Percentiles rank a stretch among this genome's conserved stretches.
phyloP scores from a whole-genome alignment of 2,329 filamentous ascomycete species.

The Colletotrichum lini region DNA sequence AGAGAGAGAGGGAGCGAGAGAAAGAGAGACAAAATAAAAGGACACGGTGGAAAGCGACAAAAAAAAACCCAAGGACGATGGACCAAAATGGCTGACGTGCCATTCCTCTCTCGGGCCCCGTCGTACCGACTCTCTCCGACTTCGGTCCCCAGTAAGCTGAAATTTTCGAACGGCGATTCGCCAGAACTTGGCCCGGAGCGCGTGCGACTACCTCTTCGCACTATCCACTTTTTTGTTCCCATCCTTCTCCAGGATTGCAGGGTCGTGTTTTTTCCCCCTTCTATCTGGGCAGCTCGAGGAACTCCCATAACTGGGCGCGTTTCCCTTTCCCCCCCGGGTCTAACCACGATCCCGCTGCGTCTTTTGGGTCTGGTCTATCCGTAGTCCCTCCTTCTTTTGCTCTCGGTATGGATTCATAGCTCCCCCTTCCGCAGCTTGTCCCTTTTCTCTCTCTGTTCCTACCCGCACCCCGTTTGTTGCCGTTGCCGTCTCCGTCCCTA shows the following conservation, averaged over 20 bases:
- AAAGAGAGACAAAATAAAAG: no score
- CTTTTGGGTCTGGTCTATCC: background rate
- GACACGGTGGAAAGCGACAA: no score
- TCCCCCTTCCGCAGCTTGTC: constrained; percentile 12
- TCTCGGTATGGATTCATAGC: constrained; percentile 29
- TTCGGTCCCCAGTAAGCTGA: constrained; percentile 41
- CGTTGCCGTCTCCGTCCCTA: background rate
- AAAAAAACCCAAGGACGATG: background rate
- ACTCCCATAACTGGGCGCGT: constrained; percentile 29
- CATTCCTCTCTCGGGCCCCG: constrained; percentile 32
- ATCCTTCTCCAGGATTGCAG: background rate
- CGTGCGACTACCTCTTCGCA: background rate
- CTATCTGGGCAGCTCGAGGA: constrained; percentile 1
- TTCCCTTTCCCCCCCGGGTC: background rate
- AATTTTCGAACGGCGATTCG: constrained; percentile 38
- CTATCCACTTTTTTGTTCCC: constrained; percentile 23
- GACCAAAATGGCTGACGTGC: background rate
- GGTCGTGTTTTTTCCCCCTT: background rate
- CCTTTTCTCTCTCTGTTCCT: background rate
- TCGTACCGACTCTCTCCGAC: constrained; percentile 42
- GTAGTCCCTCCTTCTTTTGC: background rate
- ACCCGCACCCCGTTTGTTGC: background rate
- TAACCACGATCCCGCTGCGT: background rate
- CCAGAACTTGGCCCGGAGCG: constrained; percentile 8
- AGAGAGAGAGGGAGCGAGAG: no score